Conservation (phyloP, 2,329 filamentous ascomycete species). For the Blastomyces silverae region DNA sequence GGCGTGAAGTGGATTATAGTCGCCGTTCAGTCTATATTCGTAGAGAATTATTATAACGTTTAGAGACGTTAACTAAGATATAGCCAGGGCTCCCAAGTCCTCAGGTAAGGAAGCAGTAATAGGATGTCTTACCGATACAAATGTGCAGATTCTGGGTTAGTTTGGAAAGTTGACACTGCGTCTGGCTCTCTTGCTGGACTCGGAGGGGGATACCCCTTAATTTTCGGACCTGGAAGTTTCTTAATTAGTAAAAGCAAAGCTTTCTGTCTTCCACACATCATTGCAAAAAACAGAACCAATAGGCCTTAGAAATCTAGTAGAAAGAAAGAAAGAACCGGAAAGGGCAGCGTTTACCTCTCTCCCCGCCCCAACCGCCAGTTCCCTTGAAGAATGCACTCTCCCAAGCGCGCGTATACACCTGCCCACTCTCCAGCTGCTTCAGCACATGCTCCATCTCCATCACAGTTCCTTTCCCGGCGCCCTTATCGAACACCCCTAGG, state of each 20-base stretch:
- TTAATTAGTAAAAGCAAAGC: neutral
- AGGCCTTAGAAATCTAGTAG: too few relatives aligned
- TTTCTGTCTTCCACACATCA: neutral
- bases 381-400: conserved; percentile 71
- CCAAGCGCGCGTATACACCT: conserved; percentile 63
- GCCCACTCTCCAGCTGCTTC: conserved; percentile 60
- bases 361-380: conserved; percentile 74
- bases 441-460: conserved; percentile 71
- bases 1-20: conserved; percentile 89
- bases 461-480: conserved; percentile 63
- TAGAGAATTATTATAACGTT: conserved; percentile 3
- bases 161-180: conserved; percentile 61
- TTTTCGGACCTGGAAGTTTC: conserved; percentile 28
- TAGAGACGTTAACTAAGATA: neutral
- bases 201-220: conserved; percentile 29
- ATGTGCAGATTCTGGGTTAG: conserved; percentile 63
- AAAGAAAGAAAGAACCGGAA: neutral
- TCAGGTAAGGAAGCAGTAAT: neutral
- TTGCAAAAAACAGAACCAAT: too few relatives aligned
- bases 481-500: conserved; percentile 79
- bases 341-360: conserved; percentile 56
- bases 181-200: conserved; percentile 50
- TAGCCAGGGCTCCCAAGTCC: neutral
- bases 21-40: conserved; percentile 64
- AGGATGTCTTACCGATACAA: conserved; percentile 53